A percentile compares a stretch with the other conserved stretches of the same genome.
Evolutionary conservation across 768 basidiomycete genomes (phyloP).

Genomic region (Kwoniella shandongensis): DNA sequence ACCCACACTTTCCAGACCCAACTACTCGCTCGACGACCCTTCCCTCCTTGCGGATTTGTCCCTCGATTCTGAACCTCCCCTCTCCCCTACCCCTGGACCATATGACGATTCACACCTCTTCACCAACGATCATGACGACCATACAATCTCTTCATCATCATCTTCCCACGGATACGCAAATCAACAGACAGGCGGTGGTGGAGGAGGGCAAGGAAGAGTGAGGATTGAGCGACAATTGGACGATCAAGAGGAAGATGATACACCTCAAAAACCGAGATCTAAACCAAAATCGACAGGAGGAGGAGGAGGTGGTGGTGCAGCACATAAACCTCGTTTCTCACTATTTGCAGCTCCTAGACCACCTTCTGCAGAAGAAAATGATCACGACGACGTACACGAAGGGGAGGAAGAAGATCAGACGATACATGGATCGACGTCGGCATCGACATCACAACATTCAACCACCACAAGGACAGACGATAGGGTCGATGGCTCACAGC

Average conservation of each 20-base stretch:
- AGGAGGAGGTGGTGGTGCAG: not conserved
- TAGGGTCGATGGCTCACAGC: not conserved
- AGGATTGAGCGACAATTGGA: not conserved
- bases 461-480: not conserved
- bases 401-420: slow-evolving; percentile 28
- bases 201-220: not conserved
- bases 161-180: not conserved
- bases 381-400: slow-evolving; percentile 14
- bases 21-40: slow-evolving; percentile 16
- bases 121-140: not conserved
- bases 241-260: not conserved
- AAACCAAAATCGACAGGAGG: not conserved
- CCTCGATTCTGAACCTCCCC: slow-evolving; percentile 20
- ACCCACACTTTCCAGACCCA: slow-evolving; percentile 24
- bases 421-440: slow-evolving; percentile 12
- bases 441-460: not conserved
- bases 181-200: too few species aligned
- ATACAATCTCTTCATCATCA: slow-evolving; percentile 1
- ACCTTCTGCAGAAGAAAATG: slow-evolving; percentile 13
- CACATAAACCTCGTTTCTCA: slow-evolving; percentile 39
- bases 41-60: slow-evolving; percentile 31
- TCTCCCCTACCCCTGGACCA: too few species aligned
- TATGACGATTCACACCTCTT: too few species aligned
- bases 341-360: slow-evolving; percentile 34
- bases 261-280: not conserved